Evolutionary conservation across 2,329 filamentous ascomycete genomes (phyloP).

Genomic region (Fusarium sp.): DNA sequence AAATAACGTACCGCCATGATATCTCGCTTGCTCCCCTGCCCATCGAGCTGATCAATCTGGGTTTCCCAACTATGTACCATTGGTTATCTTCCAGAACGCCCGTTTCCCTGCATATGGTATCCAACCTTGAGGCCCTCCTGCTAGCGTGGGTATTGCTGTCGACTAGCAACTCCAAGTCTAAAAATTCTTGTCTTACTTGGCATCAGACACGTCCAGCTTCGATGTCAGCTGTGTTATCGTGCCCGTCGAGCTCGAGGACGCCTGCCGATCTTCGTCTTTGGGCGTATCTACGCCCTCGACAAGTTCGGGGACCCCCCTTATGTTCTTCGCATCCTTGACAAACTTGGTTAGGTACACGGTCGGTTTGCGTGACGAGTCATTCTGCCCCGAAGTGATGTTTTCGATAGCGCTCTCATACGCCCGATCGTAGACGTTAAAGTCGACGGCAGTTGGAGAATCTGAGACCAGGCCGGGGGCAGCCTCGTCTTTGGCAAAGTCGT

Average conservation of each 20-base stretch:
- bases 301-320: conserved; percentile 50
- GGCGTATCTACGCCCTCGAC: conserved; percentile 45
- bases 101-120: conserved; percentile 1
- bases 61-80: not conserved
- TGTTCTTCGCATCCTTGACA: conserved; percentile 57
- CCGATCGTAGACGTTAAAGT: conserved; percentile 88
- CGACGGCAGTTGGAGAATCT: conserved; percentile 86
- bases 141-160: not conserved
- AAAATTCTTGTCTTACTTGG: not conserved
- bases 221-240: conserved; percentile 40
- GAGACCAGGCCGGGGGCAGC: conserved; percentile 69
- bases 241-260: conserved; percentile 22
- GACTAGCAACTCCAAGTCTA: not conserved
- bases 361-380: conserved; percentile 52
- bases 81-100: conserved; percentile 10
- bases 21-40: conserved; percentile 6
- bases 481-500: conserved; percentile 57
- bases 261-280: conserved; percentile 10
- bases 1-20: conserved; percentile 1
- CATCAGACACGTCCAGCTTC: conserved; percentile 34
- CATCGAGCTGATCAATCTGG: conserved; percentile 11
- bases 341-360: conserved; percentile 63
- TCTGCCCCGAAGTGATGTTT: conserved; percentile 66
- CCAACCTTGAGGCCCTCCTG: not conserved
- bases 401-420: conserved; percentile 85